phyloP scores from a whole-genome alignment of 2,329 filamentous ascomycete species.

The Talaromyces sp. region DNA sequence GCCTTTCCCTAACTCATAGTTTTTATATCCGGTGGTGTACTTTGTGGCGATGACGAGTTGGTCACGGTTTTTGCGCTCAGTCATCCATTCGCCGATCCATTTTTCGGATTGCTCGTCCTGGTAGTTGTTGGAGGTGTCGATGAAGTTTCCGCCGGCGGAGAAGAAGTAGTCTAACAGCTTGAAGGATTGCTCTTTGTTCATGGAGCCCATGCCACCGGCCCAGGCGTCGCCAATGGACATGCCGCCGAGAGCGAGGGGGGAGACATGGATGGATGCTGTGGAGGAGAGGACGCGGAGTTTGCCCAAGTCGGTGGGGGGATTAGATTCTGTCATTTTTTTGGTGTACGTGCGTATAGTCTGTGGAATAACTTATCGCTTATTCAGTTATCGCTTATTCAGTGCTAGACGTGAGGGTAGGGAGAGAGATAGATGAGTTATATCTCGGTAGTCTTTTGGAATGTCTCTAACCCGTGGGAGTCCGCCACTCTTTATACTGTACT shows the following conservation, averaged over 20 bases:
- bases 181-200: conserved; percentile 60
- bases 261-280: conserved; percentile 63
- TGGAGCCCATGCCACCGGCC: conserved; percentile 59
- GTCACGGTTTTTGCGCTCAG: conserved; percentile 59
- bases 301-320: conserved; percentile 57
- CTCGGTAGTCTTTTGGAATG: too few species aligned
- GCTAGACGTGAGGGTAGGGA: too few species aligned
- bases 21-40: conserved; percentile 57
- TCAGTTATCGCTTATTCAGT: too few species aligned
- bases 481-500: too few species aligned
- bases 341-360: too few species aligned
- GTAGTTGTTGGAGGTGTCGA: conserved; percentile 69
- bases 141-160: conserved; percentile 66
- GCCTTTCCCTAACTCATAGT: conserved; percentile 39
- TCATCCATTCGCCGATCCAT: conserved; percentile 71
- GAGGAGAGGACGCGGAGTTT: conserved; percentile 65
- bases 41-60: conserved; percentile 70
- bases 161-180: conserved; percentile 64
- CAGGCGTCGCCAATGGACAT: conserved; percentile 40
- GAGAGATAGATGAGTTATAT: too few species aligned
- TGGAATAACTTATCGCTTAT: too few species aligned
- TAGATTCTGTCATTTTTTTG: neutral
- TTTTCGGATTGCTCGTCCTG: conserved; percentile 60
- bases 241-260: conserved; percentile 51
- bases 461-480: too few species aligned